Conservation (phyloP, 768 basidiomycete species). For the Pulveroboletus ravenelii region DNA sequence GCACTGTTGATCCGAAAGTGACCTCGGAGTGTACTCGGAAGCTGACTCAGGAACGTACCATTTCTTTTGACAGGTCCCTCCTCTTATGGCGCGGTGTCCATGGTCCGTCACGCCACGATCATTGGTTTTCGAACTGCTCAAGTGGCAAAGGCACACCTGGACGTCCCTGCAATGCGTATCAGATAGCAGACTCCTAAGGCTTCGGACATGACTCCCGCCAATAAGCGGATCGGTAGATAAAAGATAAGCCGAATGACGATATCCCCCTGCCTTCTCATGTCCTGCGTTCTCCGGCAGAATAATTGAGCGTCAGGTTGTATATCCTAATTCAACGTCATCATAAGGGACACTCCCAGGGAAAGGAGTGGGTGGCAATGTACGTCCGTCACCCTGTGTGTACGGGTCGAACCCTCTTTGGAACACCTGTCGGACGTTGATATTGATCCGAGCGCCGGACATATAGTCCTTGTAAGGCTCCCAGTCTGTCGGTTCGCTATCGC, state of each 20-base stretch:
- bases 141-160: background rate
- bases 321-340: conserved; percentile 3
- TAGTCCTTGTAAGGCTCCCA: conserved; percentile 67
- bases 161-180: background rate
- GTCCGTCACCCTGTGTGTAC: background rate
- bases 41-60: background rate
- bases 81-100: conserved; percentile 21
- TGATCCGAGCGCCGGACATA: conserved; percentile 68
- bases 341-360: background rate
- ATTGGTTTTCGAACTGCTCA: conserved; percentile 1
- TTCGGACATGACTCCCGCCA: conserved; percentile 7
- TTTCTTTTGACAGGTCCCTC: background rate
- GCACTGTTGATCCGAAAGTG: background rate
- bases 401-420: conserved; percentile 67
- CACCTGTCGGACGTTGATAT: conserved; percentile 89
- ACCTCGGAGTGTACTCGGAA: background rate
- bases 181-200: background rate
- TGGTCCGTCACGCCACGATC: conserved; percentile 14
- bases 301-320: background rate
- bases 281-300: background rate
- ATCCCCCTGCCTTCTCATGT: conserved; percentile 3
- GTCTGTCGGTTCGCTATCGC: conserved; percentile 28
- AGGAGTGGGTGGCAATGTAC: background rate
- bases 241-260: conserved; percentile 1
- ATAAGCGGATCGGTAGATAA: conserved; percentile 12